These are phyloP conservation scores for Ustilago bromivora DNA, from an alignment of 1,284 basidiomycete species.

Conservation along the genomic window DNA sequence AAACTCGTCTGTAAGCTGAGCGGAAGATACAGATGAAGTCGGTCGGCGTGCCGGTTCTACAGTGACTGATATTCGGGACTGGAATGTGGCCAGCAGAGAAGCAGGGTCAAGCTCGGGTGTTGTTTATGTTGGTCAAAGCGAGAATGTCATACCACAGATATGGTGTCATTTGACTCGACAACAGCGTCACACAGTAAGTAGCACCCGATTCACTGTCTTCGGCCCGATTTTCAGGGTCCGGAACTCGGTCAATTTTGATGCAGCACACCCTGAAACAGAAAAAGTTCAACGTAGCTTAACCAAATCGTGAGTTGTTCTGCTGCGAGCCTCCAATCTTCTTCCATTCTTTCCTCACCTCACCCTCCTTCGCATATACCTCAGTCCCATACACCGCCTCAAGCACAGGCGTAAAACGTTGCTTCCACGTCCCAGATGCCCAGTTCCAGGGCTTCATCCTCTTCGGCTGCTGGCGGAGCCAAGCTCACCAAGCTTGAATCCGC, in stretches of 20 bases:
- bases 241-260: neutral
- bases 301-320: neutral
- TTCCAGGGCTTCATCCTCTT: slow-evolving; percentile 35
- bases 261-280: slow-evolving; percentile 4
- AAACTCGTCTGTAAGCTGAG: neutral
- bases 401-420: neutral
- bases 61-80: neutral
- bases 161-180: slow-evolving; percentile 39
- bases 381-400: neutral
- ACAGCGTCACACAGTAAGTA: slow-evolving; percentile 14
- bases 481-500: slow-evolving; percentile 54
- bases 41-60: neutral
- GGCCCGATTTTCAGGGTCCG: slow-evolving; percentile 23
- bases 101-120: neutral
- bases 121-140: slow-evolving; percentile 13
- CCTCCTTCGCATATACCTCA: neutral
- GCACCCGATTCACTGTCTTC: slow-evolving; percentile 25
- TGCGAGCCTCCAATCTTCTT: slow-evolving; percentile 1
- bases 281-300: slow-evolving; percentile 8
- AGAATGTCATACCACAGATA: neutral
- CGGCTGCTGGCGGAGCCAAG: slow-evolving; percentile 32
- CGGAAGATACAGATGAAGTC: neutral
- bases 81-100: neutral
- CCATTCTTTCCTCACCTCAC: neutral
- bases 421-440: slow-evolving; percentile 27